phyloP scores from a whole-genome alignment of 306 rosid species.

The Medicago lupulina region DNA sequence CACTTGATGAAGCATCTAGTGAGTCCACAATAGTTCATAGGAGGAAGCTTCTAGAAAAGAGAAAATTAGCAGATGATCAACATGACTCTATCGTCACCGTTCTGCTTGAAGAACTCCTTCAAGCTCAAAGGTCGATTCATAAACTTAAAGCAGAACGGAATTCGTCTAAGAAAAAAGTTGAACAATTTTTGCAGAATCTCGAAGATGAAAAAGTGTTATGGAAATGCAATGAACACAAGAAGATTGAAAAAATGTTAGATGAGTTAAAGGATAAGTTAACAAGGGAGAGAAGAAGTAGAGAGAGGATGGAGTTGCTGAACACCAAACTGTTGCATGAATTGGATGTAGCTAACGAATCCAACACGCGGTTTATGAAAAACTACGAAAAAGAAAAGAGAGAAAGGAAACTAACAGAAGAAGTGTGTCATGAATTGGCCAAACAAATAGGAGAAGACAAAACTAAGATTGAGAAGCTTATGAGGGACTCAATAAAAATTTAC shows the following conservation, averaged over 20 bases:
- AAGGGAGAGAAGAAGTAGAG: conserved; percentile 55
- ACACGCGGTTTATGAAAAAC: conserved; percentile 44
- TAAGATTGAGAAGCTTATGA: conserved; percentile 45
- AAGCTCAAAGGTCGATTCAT: conserved; percentile 37
- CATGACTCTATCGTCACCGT: conserved; percentile 30
- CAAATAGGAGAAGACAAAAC: conserved; percentile 58
- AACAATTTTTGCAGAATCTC: conserved; percentile 43
- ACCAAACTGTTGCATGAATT: conserved; percentile 49
- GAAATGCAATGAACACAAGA: conserved; percentile 37
- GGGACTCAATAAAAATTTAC: conserved; percentile 42
- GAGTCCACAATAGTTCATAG: conserved; percentile 25
- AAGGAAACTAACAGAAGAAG: conserved; percentile 53
- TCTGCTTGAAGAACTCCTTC: conserved; percentile 51
- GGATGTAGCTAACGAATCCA: conserved; percentile 45
- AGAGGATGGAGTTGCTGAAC: conserved; percentile 46
- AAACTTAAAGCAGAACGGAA: conserved; percentile 48
- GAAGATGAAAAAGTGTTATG: conserved; percentile 47
- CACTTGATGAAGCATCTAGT: conserved; percentile 33
- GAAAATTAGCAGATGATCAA: neutral
- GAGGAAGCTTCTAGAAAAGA: conserved; percentile 37
- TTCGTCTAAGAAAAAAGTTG: conserved; percentile 49
- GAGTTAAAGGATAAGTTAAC: conserved; percentile 43
- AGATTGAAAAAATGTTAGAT: conserved; percentile 38
- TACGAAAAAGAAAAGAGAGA: conserved; percentile 56
- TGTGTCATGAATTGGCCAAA: conserved; percentile 52